Evolutionary conservation across 331 rosid species (phyloP), one percentile per base, ranked within the genome.

Genomic region (Pyrus hybrid): DNA sequence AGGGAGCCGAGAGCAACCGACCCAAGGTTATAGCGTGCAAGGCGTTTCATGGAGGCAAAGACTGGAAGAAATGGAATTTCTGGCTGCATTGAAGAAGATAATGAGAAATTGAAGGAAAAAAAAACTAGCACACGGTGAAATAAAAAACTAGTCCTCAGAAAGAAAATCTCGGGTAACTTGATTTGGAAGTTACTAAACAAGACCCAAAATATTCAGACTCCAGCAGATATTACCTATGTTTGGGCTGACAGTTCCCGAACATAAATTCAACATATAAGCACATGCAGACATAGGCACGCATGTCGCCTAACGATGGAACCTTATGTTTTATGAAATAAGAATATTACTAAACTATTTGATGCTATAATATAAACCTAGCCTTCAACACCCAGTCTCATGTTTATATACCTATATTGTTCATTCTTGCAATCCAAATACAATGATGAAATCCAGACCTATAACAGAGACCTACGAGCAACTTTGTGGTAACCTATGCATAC

Each of bases 31-130:
- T 91, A 94, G 68, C 95, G 87, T 73, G 83, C 76, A 51, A 94
- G 91, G 86, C 96, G 86, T 77, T 85, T 90, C 93, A 89, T 87
- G 43, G 97, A 90, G 80, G 99, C 87, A 80, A 94, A 86, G 21
- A 94, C 99, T 9, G 99, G 88, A 80, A 92, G 91, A 79, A 94
- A 94, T 58, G 97, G 96, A 80, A 94, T 92, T 72, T 92, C 97
- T 8, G 84, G 85, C 99, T 94, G 97, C 92, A 87, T 64, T 21
- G 32, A 57, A 78, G 45, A 82, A 77, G 65, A 71, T 13, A 33
- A 37, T 25, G n/a, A 81, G 53, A 35, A 58, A 20, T 66, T 23
- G 58, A 13, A 7, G 25, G 33, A 30, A 30, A 30, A 5, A 5
- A 61, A 45, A 26, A 51, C 21, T 61, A 12, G 18, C 16, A 49